phyloP scores from a whole-genome alignment of 1,139 yeast genomes.

The Blastobotrys persicus region DNA sequence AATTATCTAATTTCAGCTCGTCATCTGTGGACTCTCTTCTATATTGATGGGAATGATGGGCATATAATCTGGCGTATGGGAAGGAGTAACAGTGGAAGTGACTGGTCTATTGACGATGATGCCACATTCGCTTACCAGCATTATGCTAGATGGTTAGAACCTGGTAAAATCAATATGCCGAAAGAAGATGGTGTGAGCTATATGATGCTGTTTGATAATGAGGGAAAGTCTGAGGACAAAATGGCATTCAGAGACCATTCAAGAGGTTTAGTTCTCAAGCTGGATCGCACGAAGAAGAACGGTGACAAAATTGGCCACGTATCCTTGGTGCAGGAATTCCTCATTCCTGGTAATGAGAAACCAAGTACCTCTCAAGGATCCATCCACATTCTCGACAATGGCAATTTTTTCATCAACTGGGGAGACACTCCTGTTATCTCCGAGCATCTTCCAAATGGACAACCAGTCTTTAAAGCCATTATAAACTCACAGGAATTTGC shows the following conservation, averaged over 20 bases:
- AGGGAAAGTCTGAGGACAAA: neutral
- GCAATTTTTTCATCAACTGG: slow-evolving; percentile 43
- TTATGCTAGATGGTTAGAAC: slow-evolving; percentile 13
- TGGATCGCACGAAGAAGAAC: neutral
- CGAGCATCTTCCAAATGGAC: slow-evolving; percentile 36
- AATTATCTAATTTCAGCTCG: slow-evolving; percentile 42
- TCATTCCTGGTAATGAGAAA: neutral
- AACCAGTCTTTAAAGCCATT: slow-evolving; percentile 40
- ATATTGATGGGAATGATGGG: slow-evolving; percentile 41
- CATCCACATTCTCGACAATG: slow-evolving; percentile 39
- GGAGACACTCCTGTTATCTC: slow-evolving; percentile 44
- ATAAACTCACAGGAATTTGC: slow-evolving; percentile 1
- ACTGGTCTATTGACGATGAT: slow-evolving; percentile 4
- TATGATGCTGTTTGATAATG: slow-evolving; percentile 9
- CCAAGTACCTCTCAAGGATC: slow-evolving; percentile 39
- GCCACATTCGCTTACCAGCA: slow-evolving; percentile 13
- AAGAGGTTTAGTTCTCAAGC: slow-evolving; percentile 9
- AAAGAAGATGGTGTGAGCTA: slow-evolving; percentile 5
- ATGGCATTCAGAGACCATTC: slow-evolving; percentile 9
- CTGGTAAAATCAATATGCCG: neutral
- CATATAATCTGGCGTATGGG: slow-evolving; percentile 36
- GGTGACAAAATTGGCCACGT: slow-evolving; percentile 3
- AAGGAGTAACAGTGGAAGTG: neutral
- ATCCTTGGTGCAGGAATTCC: slow-evolving; percentile 4
- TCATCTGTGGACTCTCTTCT: slow-evolving; percentile 40